Conservation (phyloP, 176 grass and related monocot genomes). For the Cymbopogon citratus region DNA sequence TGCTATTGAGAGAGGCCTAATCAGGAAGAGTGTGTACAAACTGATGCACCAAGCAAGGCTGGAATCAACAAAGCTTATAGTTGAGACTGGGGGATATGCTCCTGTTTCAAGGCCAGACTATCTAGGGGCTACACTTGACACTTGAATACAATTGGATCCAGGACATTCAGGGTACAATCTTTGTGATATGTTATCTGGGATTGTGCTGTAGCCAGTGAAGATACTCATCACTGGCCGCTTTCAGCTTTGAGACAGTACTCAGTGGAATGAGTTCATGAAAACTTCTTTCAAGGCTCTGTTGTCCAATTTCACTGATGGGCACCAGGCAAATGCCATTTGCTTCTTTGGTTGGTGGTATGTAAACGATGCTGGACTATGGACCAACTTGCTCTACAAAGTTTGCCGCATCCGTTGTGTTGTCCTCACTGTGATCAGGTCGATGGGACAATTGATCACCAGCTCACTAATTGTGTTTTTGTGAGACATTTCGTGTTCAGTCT, state of each 20-base stretch:
- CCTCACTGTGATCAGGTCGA: background rate
- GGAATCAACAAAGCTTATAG: background rate
- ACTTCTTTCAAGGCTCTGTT: background rate
- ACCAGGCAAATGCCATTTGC: background rate
- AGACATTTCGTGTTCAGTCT: background rate
- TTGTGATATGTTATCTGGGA: background rate
- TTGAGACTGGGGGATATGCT: background rate
- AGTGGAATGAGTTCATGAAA: background rate
- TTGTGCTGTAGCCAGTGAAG: background rate
- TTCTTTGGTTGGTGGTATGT: background rate
- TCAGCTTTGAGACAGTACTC: background rate
- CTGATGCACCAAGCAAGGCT: constrained; percentile 38
- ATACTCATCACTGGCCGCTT: background rate
- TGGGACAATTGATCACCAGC: background rate
- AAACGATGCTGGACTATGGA: background rate
- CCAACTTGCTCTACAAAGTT: background rate
- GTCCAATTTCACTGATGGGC: background rate
- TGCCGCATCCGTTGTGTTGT: background rate
- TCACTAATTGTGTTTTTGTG: background rate
- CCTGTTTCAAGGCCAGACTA: background rate
- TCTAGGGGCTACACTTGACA: background rate
- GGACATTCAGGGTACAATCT: background rate
- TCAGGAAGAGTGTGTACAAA: constrained; percentile 46
- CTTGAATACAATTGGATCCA: background rate
- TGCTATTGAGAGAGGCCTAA: constrained; percentile 58